Conservation (phyloP, 78 protist species). For the Tieghemostelium lacteum region DNA sequence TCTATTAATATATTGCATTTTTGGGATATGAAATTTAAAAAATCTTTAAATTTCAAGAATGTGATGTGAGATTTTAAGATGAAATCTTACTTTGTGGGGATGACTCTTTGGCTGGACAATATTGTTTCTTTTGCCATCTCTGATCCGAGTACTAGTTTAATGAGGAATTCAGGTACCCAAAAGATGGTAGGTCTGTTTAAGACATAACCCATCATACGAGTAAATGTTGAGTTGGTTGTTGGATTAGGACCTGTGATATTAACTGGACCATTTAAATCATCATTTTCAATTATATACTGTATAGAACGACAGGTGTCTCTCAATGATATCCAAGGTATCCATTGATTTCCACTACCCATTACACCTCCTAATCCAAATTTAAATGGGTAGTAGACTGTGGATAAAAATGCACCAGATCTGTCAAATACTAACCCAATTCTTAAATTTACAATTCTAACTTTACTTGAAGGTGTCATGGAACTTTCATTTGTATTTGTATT, state of each 20-base stretch:
- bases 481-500: no score
- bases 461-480: no score
- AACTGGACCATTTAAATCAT: constrained; percentile 28
- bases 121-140: constrained; percentile 64
- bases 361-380: constrained; percentile 72
- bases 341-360: constrained; percentile 42
- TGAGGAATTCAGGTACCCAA: constrained; percentile 54
- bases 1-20: no score
- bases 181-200: constrained; percentile 62
- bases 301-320: not conserved
- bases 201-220: constrained; percentile 26
- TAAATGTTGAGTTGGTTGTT: constrained; percentile 26
- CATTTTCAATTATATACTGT: constrained; percentile 17
- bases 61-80: not conserved
- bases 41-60: not conserved
- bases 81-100: constrained; percentile 10
- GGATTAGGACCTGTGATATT: constrained; percentile 41
- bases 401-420: constrained; percentile 36
- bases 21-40: no score
- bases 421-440: constrained; percentile 46
- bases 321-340: constrained; percentile 52
- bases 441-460: constrained; percentile 14
- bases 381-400: constrained; percentile 57
- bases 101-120: constrained; percentile 44
- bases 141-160: constrained; percentile 18